phyloP scores from a whole-genome alignment of 352 stramenopile genomes.

The Globisporangium camurandrum region DNA sequence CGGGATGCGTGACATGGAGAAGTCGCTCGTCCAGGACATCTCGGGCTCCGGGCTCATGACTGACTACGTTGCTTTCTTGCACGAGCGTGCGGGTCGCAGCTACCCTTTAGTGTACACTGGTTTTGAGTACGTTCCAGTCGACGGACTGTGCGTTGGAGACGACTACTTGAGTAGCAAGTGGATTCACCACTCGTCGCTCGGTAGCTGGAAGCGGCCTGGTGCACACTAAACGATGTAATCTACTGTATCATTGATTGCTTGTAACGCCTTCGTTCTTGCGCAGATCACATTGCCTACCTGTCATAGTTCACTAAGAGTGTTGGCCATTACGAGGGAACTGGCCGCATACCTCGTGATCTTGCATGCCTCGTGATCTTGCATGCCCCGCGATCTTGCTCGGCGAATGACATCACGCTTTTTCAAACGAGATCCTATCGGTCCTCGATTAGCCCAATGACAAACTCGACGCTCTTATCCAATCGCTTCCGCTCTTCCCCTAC shows the following conservation, averaged over 20 bases:
- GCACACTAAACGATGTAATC: background rate
- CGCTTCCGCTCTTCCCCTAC: too few species aligned
- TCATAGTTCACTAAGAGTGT: too few species aligned
- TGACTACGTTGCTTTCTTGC: conserved; percentile 15
- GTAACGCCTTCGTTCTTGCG: background rate
- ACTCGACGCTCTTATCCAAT: too few species aligned
- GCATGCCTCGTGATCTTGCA: too few species aligned
- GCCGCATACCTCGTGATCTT: too few species aligned
- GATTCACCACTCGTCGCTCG: conserved; percentile 1
- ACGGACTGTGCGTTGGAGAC: conserved; percentile 10
- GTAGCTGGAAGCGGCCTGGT: conserved; percentile 3
- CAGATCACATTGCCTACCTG: too few species aligned
- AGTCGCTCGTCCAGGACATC: conserved; percentile 9
- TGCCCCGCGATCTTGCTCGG: too few species aligned
- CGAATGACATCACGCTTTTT: background rate
- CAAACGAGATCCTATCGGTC: too few species aligned
- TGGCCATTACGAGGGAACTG: too few species aligned
- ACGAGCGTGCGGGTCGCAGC: conserved; percentile 3
- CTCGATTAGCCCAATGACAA: too few species aligned
- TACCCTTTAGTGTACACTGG: conserved; percentile 1
- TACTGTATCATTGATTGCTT: background rate
- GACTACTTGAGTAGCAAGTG: conserved; percentile 2
- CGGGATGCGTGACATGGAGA: conserved; percentile 4
- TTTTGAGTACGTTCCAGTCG: conserved; percentile 4
- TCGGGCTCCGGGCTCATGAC: conserved; percentile 11